Conservation (phyloP, 768 basidiomycete species). For the Xerocomus spinulosus region DNA sequence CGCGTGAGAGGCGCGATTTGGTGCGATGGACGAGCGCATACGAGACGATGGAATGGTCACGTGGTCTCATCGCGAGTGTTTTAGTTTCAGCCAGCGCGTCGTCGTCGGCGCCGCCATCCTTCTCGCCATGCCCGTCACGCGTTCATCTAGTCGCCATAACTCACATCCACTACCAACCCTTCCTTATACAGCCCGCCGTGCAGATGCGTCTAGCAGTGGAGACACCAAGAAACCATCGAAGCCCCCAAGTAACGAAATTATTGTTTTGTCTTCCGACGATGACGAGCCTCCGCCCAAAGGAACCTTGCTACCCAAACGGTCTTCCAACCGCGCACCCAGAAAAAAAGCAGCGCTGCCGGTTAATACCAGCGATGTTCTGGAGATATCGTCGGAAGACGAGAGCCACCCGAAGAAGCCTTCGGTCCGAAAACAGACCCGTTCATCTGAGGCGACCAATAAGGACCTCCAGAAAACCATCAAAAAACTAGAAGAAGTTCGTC, state of each 20-base stretch:
- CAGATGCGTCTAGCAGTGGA: conserved; percentile 5
- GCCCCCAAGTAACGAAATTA: conserved; percentile 22
- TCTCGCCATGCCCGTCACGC: conserved; percentile 26
- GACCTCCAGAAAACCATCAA: conserved; percentile 38
- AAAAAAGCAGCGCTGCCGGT: conserved; percentile 14
- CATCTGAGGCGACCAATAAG: conserved; percentile 12
- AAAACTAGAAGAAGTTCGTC: conserved; percentile 41
- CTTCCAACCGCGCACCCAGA: conserved; percentile 4
- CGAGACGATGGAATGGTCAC: conserved; percentile 5
- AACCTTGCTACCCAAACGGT: conserved; percentile 10
- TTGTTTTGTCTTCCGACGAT: conserved; percentile 34
- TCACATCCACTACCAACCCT: conserved; percentile 1
- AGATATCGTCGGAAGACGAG: conserved; percentile 59
- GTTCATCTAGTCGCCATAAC: conserved; percentile 22
- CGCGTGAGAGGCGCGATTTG: conserved; percentile 48
- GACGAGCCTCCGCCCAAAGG: conserved; percentile 23
- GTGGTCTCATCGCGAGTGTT: conserved; percentile 2
- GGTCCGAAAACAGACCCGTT: conserved; percentile 14
- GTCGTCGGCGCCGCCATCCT: background rate
- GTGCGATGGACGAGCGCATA: conserved; percentile 56
- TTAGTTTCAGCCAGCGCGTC: conserved; percentile 2
- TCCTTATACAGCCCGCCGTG: conserved; percentile 7
- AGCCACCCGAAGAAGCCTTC: conserved; percentile 2
- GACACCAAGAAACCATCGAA: conserved; percentile 14
- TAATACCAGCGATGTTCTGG: conserved; percentile 41